Percentiles rank a stretch among this genome's conserved stretches.
Evolutionary conservation across 345 rosid genomes (phyloP).

Genomic region (Eucalyptus virginea): DNA sequence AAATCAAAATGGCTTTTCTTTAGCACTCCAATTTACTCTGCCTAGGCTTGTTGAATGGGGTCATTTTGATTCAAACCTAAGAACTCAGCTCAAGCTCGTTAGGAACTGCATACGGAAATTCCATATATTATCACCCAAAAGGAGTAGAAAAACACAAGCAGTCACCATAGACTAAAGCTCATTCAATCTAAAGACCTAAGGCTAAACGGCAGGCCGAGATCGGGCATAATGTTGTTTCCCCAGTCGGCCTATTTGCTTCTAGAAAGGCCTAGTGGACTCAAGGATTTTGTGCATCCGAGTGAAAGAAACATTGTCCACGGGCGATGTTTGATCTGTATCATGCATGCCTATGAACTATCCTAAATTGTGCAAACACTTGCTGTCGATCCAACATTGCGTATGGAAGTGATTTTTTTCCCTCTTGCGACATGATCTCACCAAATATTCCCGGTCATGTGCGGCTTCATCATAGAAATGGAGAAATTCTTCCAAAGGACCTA

Average conservation of each 20-base stretch:
- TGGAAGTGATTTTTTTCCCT: background rate
- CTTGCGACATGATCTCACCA: background rate
- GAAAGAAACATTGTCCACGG: background rate
- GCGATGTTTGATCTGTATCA: background rate
- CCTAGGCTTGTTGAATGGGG: background rate
- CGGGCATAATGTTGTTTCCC: background rate
- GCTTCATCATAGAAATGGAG: background rate
- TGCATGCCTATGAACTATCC: background rate
- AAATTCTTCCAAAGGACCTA: background rate
- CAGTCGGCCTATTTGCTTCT: background rate
- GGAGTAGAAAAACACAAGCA: background rate
- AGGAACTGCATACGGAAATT: background rate
- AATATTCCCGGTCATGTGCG: background rate
- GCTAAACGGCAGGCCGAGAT: background rate
- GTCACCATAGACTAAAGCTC: background rate
- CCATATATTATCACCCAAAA: background rate
- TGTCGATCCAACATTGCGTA: background rate
- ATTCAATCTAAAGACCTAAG: background rate
- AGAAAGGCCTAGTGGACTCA: background rate
- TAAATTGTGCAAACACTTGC: background rate
- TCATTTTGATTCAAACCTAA: background rate
- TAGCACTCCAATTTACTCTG: background rate
- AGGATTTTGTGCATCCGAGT: background rate
- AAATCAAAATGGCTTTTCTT: background rate
- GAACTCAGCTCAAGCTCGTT: background rate